phyloP scores from a whole-genome alignment of 2,329 filamentous ascomycete species.

The Cadophora gregata region DNA sequence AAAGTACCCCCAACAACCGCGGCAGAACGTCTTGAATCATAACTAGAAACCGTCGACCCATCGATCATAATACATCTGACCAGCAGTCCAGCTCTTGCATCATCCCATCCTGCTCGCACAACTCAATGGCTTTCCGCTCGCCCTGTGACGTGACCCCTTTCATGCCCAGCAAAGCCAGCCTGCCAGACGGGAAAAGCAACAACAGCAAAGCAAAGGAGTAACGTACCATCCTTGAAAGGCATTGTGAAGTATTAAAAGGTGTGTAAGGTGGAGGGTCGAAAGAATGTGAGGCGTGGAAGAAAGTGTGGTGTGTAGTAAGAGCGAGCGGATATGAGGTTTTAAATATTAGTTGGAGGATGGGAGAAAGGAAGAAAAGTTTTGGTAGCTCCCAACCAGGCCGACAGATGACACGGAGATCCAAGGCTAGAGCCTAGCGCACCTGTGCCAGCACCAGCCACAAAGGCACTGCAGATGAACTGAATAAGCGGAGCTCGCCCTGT shows the following conservation, averaged over 20 bases:
- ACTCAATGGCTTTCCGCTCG: conserved; percentile 30
- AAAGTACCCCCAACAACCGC: conserved; percentile 24
- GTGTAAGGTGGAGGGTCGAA: conserved; percentile 21
- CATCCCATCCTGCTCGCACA: background rate
- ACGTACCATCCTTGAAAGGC: conserved; percentile 50
- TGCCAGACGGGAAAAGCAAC: conserved; percentile 16
- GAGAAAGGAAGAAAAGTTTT: conserved; percentile 27
- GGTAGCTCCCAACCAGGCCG: conserved; percentile 10
- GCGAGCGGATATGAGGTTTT: conserved; percentile 21
- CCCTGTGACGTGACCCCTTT: conserved; percentile 35
- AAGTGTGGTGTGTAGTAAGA: background rate
- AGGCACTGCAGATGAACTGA: background rate
- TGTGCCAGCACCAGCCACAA: background rate
- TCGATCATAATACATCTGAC: conserved; percentile 1
- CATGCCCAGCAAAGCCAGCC: background rate
- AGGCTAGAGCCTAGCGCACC: conserved; percentile 21
- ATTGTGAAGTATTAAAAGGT: conserved; percentile 46
- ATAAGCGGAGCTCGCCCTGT: background rate
- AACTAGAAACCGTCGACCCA: background rate
- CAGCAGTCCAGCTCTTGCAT: conserved; percentile 9
- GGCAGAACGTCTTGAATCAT: conserved; percentile 11
- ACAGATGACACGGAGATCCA: conserved; percentile 23
- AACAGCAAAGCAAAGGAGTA: conserved; percentile 19
- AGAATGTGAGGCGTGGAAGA: conserved; percentile 12
- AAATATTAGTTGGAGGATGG: conserved; percentile 25